Evolutionary conservation across 2,329 filamentous ascomycete genomes (phyloP).

Genomic region (Xylariaceae sp.): DNA sequence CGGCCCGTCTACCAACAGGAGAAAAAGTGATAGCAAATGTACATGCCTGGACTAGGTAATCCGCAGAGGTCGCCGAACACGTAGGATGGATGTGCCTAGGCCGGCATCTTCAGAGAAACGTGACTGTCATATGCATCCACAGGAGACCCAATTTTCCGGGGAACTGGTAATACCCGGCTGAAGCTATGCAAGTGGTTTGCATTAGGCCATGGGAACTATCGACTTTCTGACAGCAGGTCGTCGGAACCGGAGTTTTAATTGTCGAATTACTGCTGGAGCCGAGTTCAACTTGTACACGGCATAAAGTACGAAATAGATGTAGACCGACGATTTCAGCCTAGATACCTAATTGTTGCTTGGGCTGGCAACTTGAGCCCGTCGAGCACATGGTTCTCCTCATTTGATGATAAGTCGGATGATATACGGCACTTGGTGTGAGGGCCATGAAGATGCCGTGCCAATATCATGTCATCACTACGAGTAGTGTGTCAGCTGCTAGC

Average conservation of each 20-base stretch:
- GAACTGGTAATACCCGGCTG: background rate
- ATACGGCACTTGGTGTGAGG: background rate
- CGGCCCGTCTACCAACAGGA: constrained; percentile 8
- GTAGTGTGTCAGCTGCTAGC: constrained; percentile 9
- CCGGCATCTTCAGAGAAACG: background rate
- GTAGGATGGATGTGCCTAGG: background rate
- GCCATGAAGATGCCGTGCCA: background rate
- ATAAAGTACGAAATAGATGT: background rate
- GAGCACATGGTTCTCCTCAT: background rate
- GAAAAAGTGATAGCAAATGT: background rate
- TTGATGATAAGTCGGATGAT: background rate
- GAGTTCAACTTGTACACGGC: background rate
- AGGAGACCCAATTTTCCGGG: background rate
- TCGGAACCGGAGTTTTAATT: background rate
- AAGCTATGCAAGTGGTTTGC: background rate
- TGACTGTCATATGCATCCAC: background rate
- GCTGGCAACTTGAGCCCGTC: background rate
- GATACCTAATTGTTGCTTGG: background rate
- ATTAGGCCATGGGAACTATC: background rate
- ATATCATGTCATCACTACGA: constrained; percentile 1
- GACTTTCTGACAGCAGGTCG: background rate
- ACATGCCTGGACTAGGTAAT: background rate
- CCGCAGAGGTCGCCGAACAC: background rate
- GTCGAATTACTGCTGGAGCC: background rate
- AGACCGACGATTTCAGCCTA: background rate